phyloP scores from a whole-genome alignment of 305 asterid genomes.

The Andrographis paniculata region DNA sequence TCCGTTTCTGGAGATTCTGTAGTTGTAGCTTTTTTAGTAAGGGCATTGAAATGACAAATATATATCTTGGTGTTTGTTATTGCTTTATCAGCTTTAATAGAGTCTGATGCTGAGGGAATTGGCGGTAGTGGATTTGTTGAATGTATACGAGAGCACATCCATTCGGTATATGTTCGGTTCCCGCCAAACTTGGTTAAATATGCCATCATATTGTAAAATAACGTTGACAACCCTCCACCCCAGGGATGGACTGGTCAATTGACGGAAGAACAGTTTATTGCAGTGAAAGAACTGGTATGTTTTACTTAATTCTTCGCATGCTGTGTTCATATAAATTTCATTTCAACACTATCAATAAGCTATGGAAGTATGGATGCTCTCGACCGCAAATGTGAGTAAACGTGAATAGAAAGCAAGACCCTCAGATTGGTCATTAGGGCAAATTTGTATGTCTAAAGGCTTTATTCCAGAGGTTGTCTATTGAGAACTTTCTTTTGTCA shows the following conservation, averaged over 20 bases:
- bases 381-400: no score
- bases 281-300: constrained; percentile 96
- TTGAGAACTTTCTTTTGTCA: no score
- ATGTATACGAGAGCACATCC: constrained; percentile 91
- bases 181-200: background rate
- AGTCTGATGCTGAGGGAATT: constrained; percentile 98
- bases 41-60: constrained; percentile 9
- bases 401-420: no score
- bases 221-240: background rate
- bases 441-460: no score
- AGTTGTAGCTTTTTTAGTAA: constrained; percentile 13
- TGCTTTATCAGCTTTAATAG: constrained; percentile 69
- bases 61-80: constrained; percentile 21
- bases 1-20: constrained; percentile 11
- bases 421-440: no score
- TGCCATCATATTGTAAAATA: background rate
- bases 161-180: constrained; percentile 58
- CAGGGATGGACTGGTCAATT: constrained; percentile 86
- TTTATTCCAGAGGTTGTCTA: no score
- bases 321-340: no score
- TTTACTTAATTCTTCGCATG: constrained; percentile 25
- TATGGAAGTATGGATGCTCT: no score
- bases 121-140: constrained; percentile 99
- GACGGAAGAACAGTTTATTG: constrained; percentile 98
- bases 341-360: no score